Base-by-base conservation (phyloP, 768 basidiomycete species). In the Trametes gibbosa region DNA sequence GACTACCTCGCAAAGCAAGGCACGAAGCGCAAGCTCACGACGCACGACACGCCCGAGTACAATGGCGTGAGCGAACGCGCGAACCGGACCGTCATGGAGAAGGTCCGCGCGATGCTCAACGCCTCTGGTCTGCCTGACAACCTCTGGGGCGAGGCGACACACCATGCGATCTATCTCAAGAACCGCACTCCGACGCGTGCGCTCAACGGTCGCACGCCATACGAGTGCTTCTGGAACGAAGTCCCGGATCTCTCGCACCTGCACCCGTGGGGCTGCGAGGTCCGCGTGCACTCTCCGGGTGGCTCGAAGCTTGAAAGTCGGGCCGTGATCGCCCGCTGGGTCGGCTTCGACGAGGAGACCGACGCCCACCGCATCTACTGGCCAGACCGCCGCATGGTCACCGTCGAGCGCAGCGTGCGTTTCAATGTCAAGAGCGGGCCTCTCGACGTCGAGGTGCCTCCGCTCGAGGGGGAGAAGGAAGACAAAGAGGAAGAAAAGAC, bases 11-110 rank as follows among this genome's bases (percentile, higher is more conserved):
- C 71, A 1, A 49, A 53, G 0, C 65, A 72, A 7, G 83, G 83
- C 0, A 83, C 76, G 0, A 24, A 55, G 3, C 72, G 70, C 13
- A 69, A 76, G 48, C 65, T 75, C 1, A 80, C 76, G 1, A 66
- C 74, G 0, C 76, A 77, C 21, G 70, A 82, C 50, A 54, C 75
- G 0, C 79, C 75, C 0, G 66, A 76, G 51, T 70, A 81, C 40
- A 82, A 81, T 54, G 77, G 81, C 0, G 62, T 80, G 13, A 68
- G 72, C 7, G 74, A 76, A 56, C 62, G 68, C 12, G 51, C 66
- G 2, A 73, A 74, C 51, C 58, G 70, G 23, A 71, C 67, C 1
- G 48, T 71, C 0, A 21, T 62, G 5, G 64, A 72, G 39, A 25
- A 56, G 2, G 65, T 63, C 1, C 64, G 67, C 10, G 69, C 71